A percentile compares a stretch with the other conserved stretches of the same genome.
phyloP scores from a whole-genome alignment of 352 stramenopile genomes.

The Detonula confervacea region DNA sequence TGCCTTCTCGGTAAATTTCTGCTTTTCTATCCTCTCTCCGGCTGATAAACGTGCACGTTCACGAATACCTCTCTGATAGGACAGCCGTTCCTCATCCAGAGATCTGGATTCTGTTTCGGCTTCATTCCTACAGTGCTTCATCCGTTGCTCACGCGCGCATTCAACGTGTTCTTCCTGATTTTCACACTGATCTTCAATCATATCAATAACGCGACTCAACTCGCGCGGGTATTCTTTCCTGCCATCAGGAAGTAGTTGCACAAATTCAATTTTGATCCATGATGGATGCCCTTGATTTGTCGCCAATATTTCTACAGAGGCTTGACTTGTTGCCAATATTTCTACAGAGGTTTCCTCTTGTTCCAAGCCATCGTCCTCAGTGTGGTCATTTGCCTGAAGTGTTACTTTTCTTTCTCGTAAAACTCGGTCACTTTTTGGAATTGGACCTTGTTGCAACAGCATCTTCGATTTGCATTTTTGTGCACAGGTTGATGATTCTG shows the following conservation, averaged over 20 bases:
- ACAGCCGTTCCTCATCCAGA: constrained; percentile 53
- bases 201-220: constrained; percentile 48
- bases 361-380: not conserved
- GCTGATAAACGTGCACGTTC: constrained; percentile 53
- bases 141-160: constrained; percentile 42
- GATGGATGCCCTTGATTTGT: constrained; percentile 21
- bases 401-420: constrained; percentile 37
- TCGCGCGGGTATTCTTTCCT: constrained; percentile 51
- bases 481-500: not conserved
- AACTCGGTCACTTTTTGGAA: constrained; percentile 33
- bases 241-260: constrained; percentile 45
- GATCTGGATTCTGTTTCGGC: constrained; percentile 46
- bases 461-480: too few species aligned
- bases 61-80: constrained; percentile 57
- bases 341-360: not conserved
- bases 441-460: not conserved
- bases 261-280: constrained; percentile 54
- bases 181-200: constrained; percentile 57
- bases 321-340: too few species aligned
- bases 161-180: constrained; percentile 43
- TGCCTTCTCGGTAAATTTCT: constrained; percentile 57
- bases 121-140: constrained; percentile 55
- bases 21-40: constrained; percentile 64
- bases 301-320: constrained; percentile 12
- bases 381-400: not conserved